Base-by-base conservation (phyloP, 169 alveolate genomes). In the Blepharisma undulans region DNA sequence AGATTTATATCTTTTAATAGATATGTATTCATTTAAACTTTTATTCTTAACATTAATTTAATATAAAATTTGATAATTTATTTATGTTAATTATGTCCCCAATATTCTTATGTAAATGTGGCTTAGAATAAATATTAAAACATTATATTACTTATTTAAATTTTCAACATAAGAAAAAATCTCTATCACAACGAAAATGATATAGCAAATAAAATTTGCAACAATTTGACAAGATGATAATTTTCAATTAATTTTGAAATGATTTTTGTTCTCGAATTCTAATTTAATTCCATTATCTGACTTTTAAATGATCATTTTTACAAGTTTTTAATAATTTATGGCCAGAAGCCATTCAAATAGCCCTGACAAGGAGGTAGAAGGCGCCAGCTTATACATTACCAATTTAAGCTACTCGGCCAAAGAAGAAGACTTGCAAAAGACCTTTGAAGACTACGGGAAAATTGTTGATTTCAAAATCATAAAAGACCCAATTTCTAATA, bases 361-460 rank as follows among this genome's bases (percentile, higher is more conserved):
- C 66, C 66, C 66, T 5, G 10, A 48, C 14, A 12, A 5, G 10
- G n/a, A n/a, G n/a, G n/a, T n/a, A n/a, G 0, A 48, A 86, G 92
- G 92, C 1, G 76, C 25, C 72, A 88, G 33, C 79, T 88, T 88
- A n/a, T 88, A 88, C 27, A 4, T 88, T 19, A 21, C 87, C 5
- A 88, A 88, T 16, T 88, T 88, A 18, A 32, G 82, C 48, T 88
- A 88, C 92, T 19, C 36, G 12, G 48, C 29, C 4, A 33, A 1
- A 34, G 92, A 88, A 21, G 60, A 88, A 36, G 92, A 88, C 21
- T 36, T 88, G 6, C 87, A 74, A 18, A 88, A 88, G 59, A 66
- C 2, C 12, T 88, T 88, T 76, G n/a, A 29, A 4, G 48, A 30
- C 25, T 88, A 36, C 27, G 92, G 92, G 74, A 88, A 88, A 27